A percentile compares a stretch with the other conserved stretches of the same genome.
These are phyloP conservation scores for Blechomonas ayalai DNA, from an alignment of 208 protist genomes.

Conservation along the genomic window DNA sequence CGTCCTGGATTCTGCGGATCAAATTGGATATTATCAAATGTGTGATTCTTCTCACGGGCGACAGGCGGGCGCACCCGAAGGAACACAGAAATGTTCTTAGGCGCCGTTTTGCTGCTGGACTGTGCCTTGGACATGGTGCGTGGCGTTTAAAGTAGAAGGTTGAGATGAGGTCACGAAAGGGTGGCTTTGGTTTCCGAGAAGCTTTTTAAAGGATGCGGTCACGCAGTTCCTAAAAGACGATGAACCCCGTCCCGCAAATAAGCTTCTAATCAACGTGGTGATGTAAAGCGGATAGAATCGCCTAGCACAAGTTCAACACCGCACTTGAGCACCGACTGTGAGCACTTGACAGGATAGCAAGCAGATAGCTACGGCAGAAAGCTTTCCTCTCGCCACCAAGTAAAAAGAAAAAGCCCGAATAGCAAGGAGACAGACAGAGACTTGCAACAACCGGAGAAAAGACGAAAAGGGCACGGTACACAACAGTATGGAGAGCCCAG, in stretches of 20 bases:
- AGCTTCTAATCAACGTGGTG: too few relatives aligned
- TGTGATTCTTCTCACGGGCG: slow-evolving; percentile 55
- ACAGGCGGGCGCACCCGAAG: slow-evolving; percentile 75
- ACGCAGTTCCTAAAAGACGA: too few relatives aligned
- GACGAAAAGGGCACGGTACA: neutral
- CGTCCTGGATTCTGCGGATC: slow-evolving; percentile 31
- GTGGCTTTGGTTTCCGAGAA: too few relatives aligned
- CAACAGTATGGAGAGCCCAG: too few relatives aligned
- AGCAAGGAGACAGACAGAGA: neutral
- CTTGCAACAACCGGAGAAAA: slow-evolving; percentile 1
- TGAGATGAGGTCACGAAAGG: too few relatives aligned
- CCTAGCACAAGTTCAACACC: too few relatives aligned
- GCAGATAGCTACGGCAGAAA: neutral
- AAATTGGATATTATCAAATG: slow-evolving; percentile 65
- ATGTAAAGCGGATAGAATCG: too few relatives aligned
- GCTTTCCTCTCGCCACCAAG: neutral
- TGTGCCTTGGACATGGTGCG: slow-evolving; percentile 33
- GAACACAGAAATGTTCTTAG: slow-evolving; percentile 85
- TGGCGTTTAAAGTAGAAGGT: too few relatives aligned
- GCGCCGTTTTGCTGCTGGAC: slow-evolving; percentile 40
- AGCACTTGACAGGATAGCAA: too few relatives aligned
- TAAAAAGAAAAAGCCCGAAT: slow-evolving; percentile 4
- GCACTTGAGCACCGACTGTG: too few relatives aligned
- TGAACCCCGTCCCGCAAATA: too few relatives aligned
- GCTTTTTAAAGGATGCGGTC: too few relatives aligned